phyloP scores from a whole-genome alignment of 805 yeast genomes.

The Ogataea degrootiae region DNA sequence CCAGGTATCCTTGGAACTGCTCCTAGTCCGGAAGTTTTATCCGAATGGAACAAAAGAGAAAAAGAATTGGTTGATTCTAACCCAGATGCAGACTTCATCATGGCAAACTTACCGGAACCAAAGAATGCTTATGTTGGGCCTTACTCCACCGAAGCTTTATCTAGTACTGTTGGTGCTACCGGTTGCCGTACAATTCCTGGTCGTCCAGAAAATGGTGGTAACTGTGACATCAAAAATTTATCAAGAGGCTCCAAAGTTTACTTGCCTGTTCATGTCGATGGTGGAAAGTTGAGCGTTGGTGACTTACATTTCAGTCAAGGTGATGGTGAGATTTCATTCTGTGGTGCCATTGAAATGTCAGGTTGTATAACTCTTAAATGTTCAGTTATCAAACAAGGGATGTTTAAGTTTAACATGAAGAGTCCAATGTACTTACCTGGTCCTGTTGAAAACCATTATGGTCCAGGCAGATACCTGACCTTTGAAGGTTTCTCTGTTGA shows the following conservation, averaged over 20 bases:
- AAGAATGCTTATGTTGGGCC: conserved; percentile 37
- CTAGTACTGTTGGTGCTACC: conserved; percentile 26
- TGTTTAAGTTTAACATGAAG: conserved; percentile 35
- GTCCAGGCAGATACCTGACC: conserved; percentile 44
- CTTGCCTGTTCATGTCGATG: conserved; percentile 42
- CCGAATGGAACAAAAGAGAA: conserved; percentile 44
- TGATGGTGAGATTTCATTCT: conserved; percentile 49
- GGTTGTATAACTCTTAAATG: conserved; percentile 42
- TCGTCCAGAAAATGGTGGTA: conserved; percentile 50
- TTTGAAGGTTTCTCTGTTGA: conserved; percentile 52
- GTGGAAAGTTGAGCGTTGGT: conserved; percentile 45
- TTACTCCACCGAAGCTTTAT: conserved; percentile 28
- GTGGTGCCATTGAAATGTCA: conserved; percentile 53
- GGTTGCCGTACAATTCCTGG: conserved; percentile 55
- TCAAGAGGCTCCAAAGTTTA: conserved; percentile 46
- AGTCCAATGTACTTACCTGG: conserved; percentile 47
- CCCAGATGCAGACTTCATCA: conserved; percentile 30
- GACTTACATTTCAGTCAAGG: conserved; percentile 51
- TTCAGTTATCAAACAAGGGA: conserved; percentile 38
- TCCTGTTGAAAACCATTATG: conserved; percentile 43
- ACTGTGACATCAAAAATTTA: conserved; percentile 47
- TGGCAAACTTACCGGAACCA: conserved; percentile 38
- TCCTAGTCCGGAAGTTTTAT: conserved; percentile 39
- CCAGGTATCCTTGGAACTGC: conserved; percentile 51
- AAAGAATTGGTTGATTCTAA: conserved; percentile 30